These are phyloP conservation scores for Herpetomonas muscarum DNA, from an alignment of 208 protist species.

Conservation along the genomic window DNA sequence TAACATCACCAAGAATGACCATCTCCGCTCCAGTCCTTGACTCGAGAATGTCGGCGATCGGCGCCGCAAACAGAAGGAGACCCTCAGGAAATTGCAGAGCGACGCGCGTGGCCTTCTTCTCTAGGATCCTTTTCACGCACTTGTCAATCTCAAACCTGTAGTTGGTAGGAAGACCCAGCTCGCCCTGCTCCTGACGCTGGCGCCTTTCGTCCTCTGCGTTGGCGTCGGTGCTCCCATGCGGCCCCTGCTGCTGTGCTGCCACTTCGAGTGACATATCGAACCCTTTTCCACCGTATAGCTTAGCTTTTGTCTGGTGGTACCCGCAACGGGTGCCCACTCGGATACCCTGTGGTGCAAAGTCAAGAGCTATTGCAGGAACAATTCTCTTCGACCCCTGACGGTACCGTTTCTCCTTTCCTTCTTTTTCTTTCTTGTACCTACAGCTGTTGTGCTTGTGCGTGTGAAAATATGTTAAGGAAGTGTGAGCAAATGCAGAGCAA, in stretches of 20 bases:
- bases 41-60: slow-evolving; percentile 97
- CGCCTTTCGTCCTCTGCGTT: neutral
- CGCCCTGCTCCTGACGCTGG: slow-evolving; percentile 7
- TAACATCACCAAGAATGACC: slow-evolving; percentile 98
- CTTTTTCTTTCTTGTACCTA: too few species aligned
- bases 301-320: too few species aligned
- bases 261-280: slow-evolving; percentile 3
- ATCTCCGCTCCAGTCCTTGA: slow-evolving; percentile 84
- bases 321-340: too few species aligned
- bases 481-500: too few species aligned
- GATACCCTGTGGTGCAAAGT: too few species aligned
- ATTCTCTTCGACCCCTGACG: too few species aligned
- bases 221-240: neutral
- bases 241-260: neutral
- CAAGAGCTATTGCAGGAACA: too few species aligned
- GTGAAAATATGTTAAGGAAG: too few species aligned
- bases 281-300: too few species aligned
- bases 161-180: slow-evolving; percentile 90
- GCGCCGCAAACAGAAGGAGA: slow-evolving; percentile 95
- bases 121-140: slow-evolving; percentile 93
- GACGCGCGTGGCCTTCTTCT: slow-evolving; percentile 86
- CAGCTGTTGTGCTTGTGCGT: too few species aligned
- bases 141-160: slow-evolving; percentile 99
- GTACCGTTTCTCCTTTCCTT: too few species aligned
- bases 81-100: slow-evolving; percentile 99